Base-by-base conservation (phyloP, 768 basidiomycete species). In the Floccularia luteovirens region DNA sequence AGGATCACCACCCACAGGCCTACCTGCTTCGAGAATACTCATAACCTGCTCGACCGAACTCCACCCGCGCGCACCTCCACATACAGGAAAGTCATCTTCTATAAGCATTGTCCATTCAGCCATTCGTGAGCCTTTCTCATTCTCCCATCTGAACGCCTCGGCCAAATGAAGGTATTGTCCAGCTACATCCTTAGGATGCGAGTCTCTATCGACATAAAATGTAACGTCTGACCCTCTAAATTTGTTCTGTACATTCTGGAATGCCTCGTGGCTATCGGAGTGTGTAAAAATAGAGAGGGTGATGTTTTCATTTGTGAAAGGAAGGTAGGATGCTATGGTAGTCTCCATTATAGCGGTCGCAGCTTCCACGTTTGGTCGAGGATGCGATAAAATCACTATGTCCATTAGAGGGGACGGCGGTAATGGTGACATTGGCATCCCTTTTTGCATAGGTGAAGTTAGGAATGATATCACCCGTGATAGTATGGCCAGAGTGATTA, bases 1-100 rank as follows among this genome's bases (percentile, higher is more conserved):
- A n/a, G 39, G 34, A 11, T 45, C 4, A 34, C 38, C 35, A 43
- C 24, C 38, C 20, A 31, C 23, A n/a, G 38, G 32, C 20, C 46
- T 38, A 35, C 57, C 51, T 5, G 42, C 42, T 31, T 60, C 49
- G 31, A 68, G 46, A 20, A 53, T 49, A 12, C 47, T 48, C 59
- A 67, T 60, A 31, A 61, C 61, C 24, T 43, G 50, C 4, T 49
- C 44, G 2, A 69, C 30, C 0, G 57, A 62, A 5, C 53, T 36
- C 57, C 58, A 60, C 17, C 64, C 63, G 14, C 34, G 36, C 47
- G 59, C 57, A 4, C 56, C 55, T 12, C 56, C 60, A 22, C 66
- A 69, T 14, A 69, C 31, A 0, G 67, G 66, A 33, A 69, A 69
- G 44, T 70, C 66, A 45, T 70, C 67, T 39, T 68, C 67, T 21